Evolutionary conservation across 2,329 filamentous ascomycete species (phyloP), one percentile per base, ranked within the genome.

Genomic region (Diplodia seriata): DNA sequence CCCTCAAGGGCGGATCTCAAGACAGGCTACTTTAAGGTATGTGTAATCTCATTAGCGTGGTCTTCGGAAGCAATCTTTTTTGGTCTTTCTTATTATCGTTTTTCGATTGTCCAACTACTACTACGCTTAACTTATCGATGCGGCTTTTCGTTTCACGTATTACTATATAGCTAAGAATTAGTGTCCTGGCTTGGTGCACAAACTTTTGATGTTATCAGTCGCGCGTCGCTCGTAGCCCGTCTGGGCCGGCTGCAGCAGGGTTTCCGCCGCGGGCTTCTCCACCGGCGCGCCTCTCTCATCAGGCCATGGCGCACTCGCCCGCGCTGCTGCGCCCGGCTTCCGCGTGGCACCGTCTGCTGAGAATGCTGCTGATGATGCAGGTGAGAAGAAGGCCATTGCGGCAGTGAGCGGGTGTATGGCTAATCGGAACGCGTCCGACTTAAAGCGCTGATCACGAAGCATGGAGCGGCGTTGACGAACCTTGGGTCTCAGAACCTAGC

Each of bases 311-410:
- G n/a, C n/a, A n/a, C n/a, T n/a, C n/a, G n/a, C n/a, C n/a, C n/a
- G n/a, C n/a, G n/a, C n/a, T 23, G 55, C 55, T 29, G 55, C 55
- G 55, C 54, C 54, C 26, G 38, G 20, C 12, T 47, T 38, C 54
- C 33, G 54, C 54, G 54, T 9, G 54, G 31, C 54, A 56, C 7
- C 3, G 33, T 38, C 15, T 40, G 31, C 29, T 7, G 31, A 14
- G 23, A 12, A 11, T 47, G 55, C 23, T 31, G 38, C 51, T 29
- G 18, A 31, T 4, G 26, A 26, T 15, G 53, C 15, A 14, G 5
- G 20, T 2, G 53, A 2, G 26, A 14, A 15, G 38, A 14, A 4
- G 11, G 36, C 36, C 38, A 47, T 33, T 49, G 57, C 57, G 40
- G 40, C 57, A 61, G 26, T 43, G 55, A 61, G 40, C 40, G 40